Conservation (phyloP, 2,329 filamentous ascomycete species). For the Mycosphaerella arachidis region DNA sequence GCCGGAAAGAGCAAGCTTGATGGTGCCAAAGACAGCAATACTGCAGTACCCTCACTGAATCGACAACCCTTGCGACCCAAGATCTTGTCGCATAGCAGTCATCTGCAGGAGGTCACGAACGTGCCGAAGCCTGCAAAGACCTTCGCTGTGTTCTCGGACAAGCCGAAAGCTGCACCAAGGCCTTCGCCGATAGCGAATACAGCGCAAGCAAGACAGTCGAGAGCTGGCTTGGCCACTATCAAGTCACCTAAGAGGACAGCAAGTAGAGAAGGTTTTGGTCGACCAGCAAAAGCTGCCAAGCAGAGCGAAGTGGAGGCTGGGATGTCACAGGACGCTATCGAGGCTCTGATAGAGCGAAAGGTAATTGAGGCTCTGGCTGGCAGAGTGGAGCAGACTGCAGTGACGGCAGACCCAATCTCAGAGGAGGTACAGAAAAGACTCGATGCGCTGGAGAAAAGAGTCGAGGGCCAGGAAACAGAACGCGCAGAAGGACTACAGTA, state of each 20-base stretch:
- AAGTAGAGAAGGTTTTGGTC: conserved; percentile 37
- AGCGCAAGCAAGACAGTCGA: conserved; percentile 11
- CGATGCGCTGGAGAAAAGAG: conserved; percentile 79
- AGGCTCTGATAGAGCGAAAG: conserved; percentile 87
- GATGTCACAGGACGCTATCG: conserved; percentile 64
- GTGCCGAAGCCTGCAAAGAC: conserved; percentile 70
- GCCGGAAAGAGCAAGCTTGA: conserved; percentile 34
- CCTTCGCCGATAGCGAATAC: conserved; percentile 25
- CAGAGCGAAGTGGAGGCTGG: conserved; percentile 30
- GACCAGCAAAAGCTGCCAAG: conserved; percentile 39
- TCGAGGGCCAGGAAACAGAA: conserved; percentile 67
- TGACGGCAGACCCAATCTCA: conserved; percentile 46
- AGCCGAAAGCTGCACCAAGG: conserved; percentile 45
- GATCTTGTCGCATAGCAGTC: conserved; percentile 66
- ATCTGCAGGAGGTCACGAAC: conserved; percentile 48
- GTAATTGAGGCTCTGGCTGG: conserved; percentile 83
- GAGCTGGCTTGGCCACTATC: conserved; percentile 12
- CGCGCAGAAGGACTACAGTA: conserved; percentile 79
- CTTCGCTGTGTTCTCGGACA: conserved; percentile 84
- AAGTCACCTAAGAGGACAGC: conserved; percentile 41
- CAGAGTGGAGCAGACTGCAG: conserved; percentile 46
- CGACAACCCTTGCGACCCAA: conserved; percentile 78
- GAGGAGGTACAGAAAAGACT: conserved; percentile 76
- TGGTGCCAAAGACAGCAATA: conserved; percentile 32
- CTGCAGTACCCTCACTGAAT: conserved; percentile 37